Conservation (phyloP, 2,329 filamentous ascomycete species). For the Purpureocillium lavendulum region DNA sequence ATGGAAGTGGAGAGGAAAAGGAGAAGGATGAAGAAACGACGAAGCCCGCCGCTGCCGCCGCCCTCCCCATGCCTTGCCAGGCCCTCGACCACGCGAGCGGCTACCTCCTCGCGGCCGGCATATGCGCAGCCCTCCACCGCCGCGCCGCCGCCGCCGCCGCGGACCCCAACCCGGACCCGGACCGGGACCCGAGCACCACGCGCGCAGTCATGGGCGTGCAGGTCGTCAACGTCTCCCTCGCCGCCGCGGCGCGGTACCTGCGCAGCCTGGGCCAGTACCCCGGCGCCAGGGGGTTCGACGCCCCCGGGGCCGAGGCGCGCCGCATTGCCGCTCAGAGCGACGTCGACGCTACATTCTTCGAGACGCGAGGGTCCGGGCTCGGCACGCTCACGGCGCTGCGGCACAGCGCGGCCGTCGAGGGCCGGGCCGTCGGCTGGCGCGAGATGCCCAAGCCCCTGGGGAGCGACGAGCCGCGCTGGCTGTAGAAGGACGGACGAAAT, state of each 20-base stretch:
- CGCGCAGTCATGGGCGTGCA: constrained; percentile 25
- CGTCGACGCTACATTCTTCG: constrained; percentile 27
- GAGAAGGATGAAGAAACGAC: too few relatives aligned
- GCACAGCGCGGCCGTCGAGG: constrained; percentile 39
- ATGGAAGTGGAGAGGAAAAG: too few relatives aligned
- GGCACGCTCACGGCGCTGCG: constrained; percentile 37
- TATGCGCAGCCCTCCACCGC: constrained; percentile 41
- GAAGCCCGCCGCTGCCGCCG: constrained; percentile 19
- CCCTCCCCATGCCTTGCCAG: constrained; percentile 35
- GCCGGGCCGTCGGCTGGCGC: constrained; percentile 37
- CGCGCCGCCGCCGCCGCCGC: constrained; percentile 24
- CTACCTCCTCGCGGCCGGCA: constrained; percentile 45
- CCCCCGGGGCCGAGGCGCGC: too few relatives aligned
- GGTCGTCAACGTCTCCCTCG: constrained; percentile 46
- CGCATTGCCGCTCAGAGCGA: constrained; percentile 13
- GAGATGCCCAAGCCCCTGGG: constrained; percentile 41
- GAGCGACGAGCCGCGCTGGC: constrained; percentile 34
- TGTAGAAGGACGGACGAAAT: too few relatives aligned
- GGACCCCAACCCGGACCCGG: too few relatives aligned
- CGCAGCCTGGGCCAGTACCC: constrained; percentile 43
- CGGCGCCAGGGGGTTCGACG: constrained; percentile 33
- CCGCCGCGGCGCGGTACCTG: constrained; percentile 47
- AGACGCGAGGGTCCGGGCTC: constrained; percentile 34
- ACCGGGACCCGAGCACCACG: too few relatives aligned
- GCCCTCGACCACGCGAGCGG: constrained; percentile 48